Conservation (phyloP, 2,329 filamentous ascomycete species). For the Juglanconis oblonga region DNA sequence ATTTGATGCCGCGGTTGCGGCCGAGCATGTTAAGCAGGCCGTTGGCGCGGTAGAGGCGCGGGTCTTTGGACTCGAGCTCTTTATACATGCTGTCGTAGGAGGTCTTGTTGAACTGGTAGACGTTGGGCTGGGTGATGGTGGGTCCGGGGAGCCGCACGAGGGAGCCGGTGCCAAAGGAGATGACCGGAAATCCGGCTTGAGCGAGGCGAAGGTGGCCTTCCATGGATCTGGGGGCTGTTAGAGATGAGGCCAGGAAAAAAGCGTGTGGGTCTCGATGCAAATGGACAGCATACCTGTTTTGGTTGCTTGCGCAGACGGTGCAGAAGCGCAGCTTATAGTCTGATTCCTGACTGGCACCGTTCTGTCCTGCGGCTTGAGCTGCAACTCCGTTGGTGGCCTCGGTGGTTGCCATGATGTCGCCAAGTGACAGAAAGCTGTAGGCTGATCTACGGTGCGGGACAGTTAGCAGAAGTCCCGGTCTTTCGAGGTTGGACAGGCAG, state of each 20-base stretch:
- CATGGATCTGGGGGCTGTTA: slow-evolving; percentile 66
- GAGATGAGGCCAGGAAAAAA: slow-evolving; percentile 1
- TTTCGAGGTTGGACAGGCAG: not conserved
- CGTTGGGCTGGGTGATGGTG: slow-evolving; percentile 88
- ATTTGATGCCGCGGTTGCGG: slow-evolving; percentile 87
- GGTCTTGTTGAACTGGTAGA: slow-evolving; percentile 96
- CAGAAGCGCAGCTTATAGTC: slow-evolving; percentile 93
- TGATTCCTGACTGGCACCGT: slow-evolving; percentile 47
- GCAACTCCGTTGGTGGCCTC: slow-evolving; percentile 40
- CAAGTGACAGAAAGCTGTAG: slow-evolving; percentile 17
- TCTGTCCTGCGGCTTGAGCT: slow-evolving; percentile 30
- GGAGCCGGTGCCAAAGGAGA: slow-evolving; percentile 95
- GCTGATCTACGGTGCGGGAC: not conserved
- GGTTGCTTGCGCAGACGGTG: slow-evolving; percentile 98
- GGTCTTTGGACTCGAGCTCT: slow-evolving; percentile 83
- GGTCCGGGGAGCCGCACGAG: slow-evolving; percentile 91
- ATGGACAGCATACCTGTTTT: slow-evolving; percentile 69
- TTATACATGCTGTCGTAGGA: slow-evolving; percentile 94
- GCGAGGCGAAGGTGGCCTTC: slow-evolving; percentile 95
- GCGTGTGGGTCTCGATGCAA: not conserved
- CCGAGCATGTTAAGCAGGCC: slow-evolving; percentile 95
- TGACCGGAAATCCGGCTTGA: slow-evolving; percentile 84
- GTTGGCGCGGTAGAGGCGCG: slow-evolving; percentile 83
- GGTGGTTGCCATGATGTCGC: slow-evolving; percentile 21
- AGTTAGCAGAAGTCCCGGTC: not conserved